Evolutionary conservation across 2,329 filamentous ascomycete species (phyloP), one percentile per base, ranked within the genome.

Genomic region (Thelonectria discophora): DNA sequence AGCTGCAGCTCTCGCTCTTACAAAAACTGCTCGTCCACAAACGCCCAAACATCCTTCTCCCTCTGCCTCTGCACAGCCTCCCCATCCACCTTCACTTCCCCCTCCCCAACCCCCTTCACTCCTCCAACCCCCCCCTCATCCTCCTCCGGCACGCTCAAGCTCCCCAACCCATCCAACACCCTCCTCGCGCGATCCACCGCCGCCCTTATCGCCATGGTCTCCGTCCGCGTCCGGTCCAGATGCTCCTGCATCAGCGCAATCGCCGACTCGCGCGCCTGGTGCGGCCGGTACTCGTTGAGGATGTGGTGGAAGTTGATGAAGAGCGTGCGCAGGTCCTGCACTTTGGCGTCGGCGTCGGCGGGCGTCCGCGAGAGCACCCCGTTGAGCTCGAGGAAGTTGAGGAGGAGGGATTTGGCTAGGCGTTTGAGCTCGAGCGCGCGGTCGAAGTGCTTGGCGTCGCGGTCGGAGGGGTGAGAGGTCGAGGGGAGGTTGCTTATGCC

Each of bases 301-400:
- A 97, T 84, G 72, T 96, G 92, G 77, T 97, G 93, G 72, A 96
- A 90, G 76, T 98, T 98, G 76, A 94, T 89, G 65, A 97, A 90
- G 27, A 98, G 80, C 15, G 90, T 93, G 70, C 90, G 85, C 32
- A 99, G 78, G 75, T 98, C 90, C 46, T 87, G 82, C 47, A 94
- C 84, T 74, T 97, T 97, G 43, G 87, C 84, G 24, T 85, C 81
- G 53, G 88, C 90, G 74, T 90, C 69, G 43, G 69, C 47, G 0
- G 77, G 75, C 21, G 67, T 69, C 17, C 65, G 63, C 12, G 70
- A 69, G 37, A 76, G 65, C 20, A 64, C 66, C 57, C 93, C 92
- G 0, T 90, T 81, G 5, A 98, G 85, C 73, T 97, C 93, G 46
- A 98, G 84, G 73, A 96, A 98, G 74, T 94, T 96, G 46, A 98